phyloP scores from a whole-genome alignment of 1,139 yeast species.

The Debaryomycetaceae sp. region DNA sequence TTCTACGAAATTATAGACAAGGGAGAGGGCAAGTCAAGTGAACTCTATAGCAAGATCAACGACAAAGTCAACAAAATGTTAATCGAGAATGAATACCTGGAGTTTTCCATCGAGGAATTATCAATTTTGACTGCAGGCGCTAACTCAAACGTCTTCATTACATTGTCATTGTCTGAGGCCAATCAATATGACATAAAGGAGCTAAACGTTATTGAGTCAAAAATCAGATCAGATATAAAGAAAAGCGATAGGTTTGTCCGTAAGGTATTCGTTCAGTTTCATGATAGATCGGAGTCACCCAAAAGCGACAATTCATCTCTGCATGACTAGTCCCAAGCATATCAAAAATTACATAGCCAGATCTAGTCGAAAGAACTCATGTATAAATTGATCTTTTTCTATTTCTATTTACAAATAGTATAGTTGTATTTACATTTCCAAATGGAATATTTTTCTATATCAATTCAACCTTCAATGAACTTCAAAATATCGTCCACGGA shows the following conservation, averaged over 20 bases:
- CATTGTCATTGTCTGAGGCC: slow-evolving; percentile 15
- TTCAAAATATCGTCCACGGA: slow-evolving; percentile 67
- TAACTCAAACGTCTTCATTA: slow-evolving; percentile 40
- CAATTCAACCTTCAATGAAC: slow-evolving; percentile 53
- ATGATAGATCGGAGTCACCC: slow-evolving; percentile 5
- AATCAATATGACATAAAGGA: slow-evolving; percentile 19
- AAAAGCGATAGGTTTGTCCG: slow-evolving; percentile 33
- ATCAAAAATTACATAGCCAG: not conserved
- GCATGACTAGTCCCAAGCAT: not conserved
- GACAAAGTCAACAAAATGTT: slow-evolving; percentile 15
- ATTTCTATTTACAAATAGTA: no score
- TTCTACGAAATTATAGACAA: slow-evolving; percentile 72
- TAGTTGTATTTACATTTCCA: no score
- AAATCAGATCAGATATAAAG: slow-evolving; percentile 21
- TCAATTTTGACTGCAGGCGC: slow-evolving; percentile 72
- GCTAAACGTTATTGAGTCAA: slow-evolving; percentile 26
- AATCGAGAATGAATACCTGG: slow-evolving; percentile 7
- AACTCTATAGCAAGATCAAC: slow-evolving; percentile 24
- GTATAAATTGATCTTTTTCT: no score
- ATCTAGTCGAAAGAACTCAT: no score
- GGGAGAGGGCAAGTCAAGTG: slow-evolving; percentile 33
- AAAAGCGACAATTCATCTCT: not conserved
- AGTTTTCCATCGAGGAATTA: slow-evolving; percentile 41
- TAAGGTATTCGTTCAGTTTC: slow-evolving; percentile 25
- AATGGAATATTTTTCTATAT: no score